Base-by-base conservation (phyloP, 1,139 yeast genomes). In the Eremothecium cymbalariae region DNA sequence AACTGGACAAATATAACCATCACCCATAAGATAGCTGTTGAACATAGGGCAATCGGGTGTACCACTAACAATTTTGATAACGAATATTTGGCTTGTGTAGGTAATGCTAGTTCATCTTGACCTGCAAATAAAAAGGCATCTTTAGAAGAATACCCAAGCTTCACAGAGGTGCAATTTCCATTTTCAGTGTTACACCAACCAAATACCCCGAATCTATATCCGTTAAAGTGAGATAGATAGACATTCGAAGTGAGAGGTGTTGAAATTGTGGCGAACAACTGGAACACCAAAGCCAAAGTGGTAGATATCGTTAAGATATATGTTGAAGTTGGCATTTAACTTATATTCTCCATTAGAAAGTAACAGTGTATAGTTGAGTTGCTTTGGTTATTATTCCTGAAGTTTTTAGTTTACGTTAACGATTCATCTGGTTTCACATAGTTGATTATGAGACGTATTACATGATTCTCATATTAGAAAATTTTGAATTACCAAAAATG, bases 11-110 rank as follows among this genome's bases (percentile, higher is more conserved):
- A 45, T 2, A 68, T 13, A 8, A 70, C 48, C 41, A 76, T 55
- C 3, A 77, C 49, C 40, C 77, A 66, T 15, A 51, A 31, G 3
- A 42, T 28, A 11, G 33, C 13, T 12, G 82, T 74, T 53, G 82
- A 64, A 0, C 81, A 86, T 14, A 81, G 70, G 2, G 94, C 81
- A 18, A 86, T 74, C 1, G 90, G 88, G 47, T 82, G 90, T n/a
- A 84, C 75, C 31, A 86, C 73, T 35, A 88, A 66, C 33, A 84
- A 64, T 46, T 75, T 77, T 4, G 94, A 77, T 29, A 88, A 70
- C 2, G 77, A 68, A 44, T 69, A 72, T 46, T 93, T 67, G 2
- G 86, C 77, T 29, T 67, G 62, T 1, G 77, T 68, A 3, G 81
- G 77, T 37, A 78, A 50, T 13, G 69, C 57, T 45, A 69, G 67